Conservation (phyloP, 805 yeast species). For the Ogataea allantospora region DNA sequence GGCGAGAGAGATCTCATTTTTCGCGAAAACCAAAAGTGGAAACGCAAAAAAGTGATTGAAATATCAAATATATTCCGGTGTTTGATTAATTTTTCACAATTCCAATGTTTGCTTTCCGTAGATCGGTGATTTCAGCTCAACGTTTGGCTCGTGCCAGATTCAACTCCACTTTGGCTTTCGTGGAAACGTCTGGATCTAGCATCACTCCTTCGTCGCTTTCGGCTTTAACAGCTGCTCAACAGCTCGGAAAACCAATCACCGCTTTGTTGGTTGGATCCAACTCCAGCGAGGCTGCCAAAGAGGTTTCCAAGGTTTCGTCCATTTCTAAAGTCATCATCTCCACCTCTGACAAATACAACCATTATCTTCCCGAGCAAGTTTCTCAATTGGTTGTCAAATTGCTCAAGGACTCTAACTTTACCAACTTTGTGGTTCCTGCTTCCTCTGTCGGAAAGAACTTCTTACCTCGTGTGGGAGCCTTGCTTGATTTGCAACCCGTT, state of each 20-base stretch:
- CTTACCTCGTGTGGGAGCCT: slow-evolving; percentile 83
- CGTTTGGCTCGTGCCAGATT: slow-evolving; percentile 35
- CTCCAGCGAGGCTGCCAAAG: slow-evolving; percentile 48
- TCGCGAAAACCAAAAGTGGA: background rate
- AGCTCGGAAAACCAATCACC: slow-evolving; percentile 75
- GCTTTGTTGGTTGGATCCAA: slow-evolving; percentile 71
- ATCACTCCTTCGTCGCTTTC: slow-evolving; percentile 69
- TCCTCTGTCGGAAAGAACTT: slow-evolving; percentile 87
- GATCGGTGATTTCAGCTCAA: slow-evolving; percentile 3
- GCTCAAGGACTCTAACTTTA: slow-evolving; percentile 44
- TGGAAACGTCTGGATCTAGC: slow-evolving; percentile 59
- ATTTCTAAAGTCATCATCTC: slow-evolving; percentile 58
- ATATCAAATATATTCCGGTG: background rate
- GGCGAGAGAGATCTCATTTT: too few relatives aligned
- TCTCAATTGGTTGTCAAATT: slow-evolving; percentile 62
- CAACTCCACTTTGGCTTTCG: slow-evolving; percentile 72
- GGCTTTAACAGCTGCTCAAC: slow-evolving; percentile 72
- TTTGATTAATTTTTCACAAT: background rate
- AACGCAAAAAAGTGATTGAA: background rate
- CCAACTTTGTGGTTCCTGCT: slow-evolving; percentile 77
- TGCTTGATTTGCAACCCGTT: slow-evolving; percentile 82
- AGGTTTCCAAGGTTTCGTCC: slow-evolving; percentile 52
- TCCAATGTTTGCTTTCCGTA: slow-evolving; percentile 9
- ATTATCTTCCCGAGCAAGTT: slow-evolving; percentile 74
- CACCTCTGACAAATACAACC: slow-evolving; percentile 57